phyloP scores from a whole-genome alignment of 2,329 filamentous ascomycete genomes.

The Pezicula neosporulosa region DNA sequence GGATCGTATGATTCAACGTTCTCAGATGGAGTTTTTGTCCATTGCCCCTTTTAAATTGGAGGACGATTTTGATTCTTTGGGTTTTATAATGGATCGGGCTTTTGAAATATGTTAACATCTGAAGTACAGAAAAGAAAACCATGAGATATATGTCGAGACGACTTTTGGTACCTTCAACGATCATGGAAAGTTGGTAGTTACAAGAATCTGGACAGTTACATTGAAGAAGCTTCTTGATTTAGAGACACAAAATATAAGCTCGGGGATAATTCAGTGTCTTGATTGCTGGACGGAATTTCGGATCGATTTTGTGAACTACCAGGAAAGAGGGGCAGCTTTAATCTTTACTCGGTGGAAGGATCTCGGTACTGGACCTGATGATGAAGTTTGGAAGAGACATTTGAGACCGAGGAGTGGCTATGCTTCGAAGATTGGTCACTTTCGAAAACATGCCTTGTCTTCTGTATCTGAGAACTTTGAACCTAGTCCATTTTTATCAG shows the following conservation, averaged over 20 bases:
- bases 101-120: too few relatives aligned
- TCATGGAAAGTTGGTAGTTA: too few relatives aligned
- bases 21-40: not conserved
- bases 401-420: not conserved
- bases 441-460: not conserved
- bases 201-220: too few relatives aligned
- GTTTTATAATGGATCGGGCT: too few relatives aligned
- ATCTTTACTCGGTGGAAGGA: conserved; percentile 14
- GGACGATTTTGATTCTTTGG: too few relatives aligned
- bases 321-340: conserved; percentile 4
- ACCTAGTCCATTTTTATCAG: conserved; percentile 6
- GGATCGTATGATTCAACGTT: conserved; percentile 1
- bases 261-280: conserved; percentile 1
- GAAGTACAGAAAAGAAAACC: too few relatives aligned
- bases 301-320: conserved; percentile 7
- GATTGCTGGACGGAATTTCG: conserved; percentile 10
- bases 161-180: too few relatives aligned
- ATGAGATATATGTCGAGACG: too few relatives aligned
- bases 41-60: not conserved
- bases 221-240: too few relatives aligned
- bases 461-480: conserved; percentile 7
- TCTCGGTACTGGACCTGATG: conserved; percentile 7
- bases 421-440: not conserved
- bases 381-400: conserved; percentile 10
- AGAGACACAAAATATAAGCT: not conserved